These are phyloP conservation scores for Magnolia officinalis DNA, from an alignment of 164 flowering plant species.

Conservation along the genomic window DNA sequence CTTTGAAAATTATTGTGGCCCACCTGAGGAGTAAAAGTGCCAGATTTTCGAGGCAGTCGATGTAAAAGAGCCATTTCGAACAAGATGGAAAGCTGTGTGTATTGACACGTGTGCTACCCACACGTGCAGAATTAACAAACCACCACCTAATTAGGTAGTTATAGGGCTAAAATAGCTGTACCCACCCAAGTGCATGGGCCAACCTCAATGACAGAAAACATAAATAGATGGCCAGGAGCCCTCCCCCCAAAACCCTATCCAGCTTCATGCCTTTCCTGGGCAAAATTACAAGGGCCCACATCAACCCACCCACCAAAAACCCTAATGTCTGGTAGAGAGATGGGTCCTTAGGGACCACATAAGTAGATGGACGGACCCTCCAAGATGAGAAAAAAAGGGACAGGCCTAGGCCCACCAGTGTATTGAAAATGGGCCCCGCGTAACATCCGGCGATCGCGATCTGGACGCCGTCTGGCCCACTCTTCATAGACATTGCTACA, in stretches of 20 bases:
- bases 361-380: constrained; percentile 26
- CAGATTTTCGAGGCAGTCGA: no score
- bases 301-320: constrained; percentile 33
- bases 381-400: constrained; percentile 39
- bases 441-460: constrained; percentile 49
- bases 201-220: constrained; percentile 28
- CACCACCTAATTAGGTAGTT: background rate
- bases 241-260: constrained; percentile 36
- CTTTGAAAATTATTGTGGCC: no score
- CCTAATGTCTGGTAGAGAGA: constrained; percentile 33
- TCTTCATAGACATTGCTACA: constrained; percentile 39
- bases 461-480: constrained; percentile 41
- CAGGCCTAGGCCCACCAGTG: constrained; percentile 45
- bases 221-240: constrained; percentile 39
- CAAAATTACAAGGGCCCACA: constrained; percentile 44
- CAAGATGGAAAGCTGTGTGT: no score
- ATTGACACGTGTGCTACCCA: no score
- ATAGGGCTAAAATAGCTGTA: background rate
- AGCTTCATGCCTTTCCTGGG: constrained; percentile 38
- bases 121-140: no score
- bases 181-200: constrained; percentile 4
- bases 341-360: constrained; percentile 31
- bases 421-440: constrained; percentile 57
- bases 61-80: no score
- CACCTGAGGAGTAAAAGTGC: no score